A percentile compares a stretch with the other conserved stretches of the same genome.
Conservation (phyloP, 2,329 filamentous ascomycete genomes). For the Alternaria gansuensis region DNA sequence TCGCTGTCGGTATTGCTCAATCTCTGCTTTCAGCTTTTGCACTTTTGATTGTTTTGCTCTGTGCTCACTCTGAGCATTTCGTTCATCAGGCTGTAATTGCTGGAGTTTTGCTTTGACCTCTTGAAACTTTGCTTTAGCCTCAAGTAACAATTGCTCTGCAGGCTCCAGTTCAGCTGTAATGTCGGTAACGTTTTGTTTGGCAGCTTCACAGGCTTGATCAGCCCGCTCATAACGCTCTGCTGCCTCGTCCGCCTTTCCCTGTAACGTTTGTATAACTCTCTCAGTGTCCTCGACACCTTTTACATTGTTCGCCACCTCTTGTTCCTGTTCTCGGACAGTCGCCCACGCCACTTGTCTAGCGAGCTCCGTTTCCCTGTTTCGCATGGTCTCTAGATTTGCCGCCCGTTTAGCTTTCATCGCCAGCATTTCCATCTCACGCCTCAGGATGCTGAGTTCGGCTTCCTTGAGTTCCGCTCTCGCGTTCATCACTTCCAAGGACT, state of each 20-base stretch:
- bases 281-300: constrained; percentile 47
- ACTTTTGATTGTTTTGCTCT: constrained; percentile 61
- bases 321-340: constrained; percentile 81
- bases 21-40: constrained; percentile 55
- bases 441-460: constrained; percentile 70
- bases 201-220: constrained; percentile 51
- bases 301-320: constrained; percentile 42
- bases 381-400: constrained; percentile 71
- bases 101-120: constrained; percentile 63
- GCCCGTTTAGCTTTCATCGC: constrained; percentile 71
- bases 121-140: constrained; percentile 64
- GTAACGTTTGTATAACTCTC: constrained; percentile 60
- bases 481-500: constrained; percentile 77
- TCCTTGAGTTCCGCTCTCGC: constrained; percentile 68
- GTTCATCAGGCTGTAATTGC: constrained; percentile 66
- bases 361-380: constrained; percentile 67
- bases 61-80: constrained; percentile 69
- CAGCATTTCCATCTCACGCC: constrained; percentile 68
- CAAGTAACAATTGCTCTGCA: constrained; percentile 58
- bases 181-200: constrained; percentile 48
- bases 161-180: constrained; percentile 52
- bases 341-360: constrained; percentile 81
- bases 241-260: constrained; percentile 57
- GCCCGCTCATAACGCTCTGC: constrained; percentile 56
- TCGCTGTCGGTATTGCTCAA: constrained; percentile 66